Base-by-base conservation (phyloP, 306 rosid genomes). In the Pyrus betulifolia region DNA sequence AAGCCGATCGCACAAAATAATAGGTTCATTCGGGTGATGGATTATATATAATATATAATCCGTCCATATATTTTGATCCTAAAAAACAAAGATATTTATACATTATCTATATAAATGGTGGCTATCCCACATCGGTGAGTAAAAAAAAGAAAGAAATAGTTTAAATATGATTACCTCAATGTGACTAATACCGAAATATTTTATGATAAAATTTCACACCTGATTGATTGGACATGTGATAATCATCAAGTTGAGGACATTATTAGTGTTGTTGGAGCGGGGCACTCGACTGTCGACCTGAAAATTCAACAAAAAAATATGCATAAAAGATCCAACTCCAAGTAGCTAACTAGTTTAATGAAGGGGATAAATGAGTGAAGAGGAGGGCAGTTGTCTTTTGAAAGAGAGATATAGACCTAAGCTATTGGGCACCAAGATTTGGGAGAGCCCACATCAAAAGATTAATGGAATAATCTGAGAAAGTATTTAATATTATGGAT, bases 371-470 rank as follows among this genome's bases (percentile, higher is more conserved):
- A 76, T 75, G 70, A 69, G 80, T 54, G 80, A 61, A 69, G 12
- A 25, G 8, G 44, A 40, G 60, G 18, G 66, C 69, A 76, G 42
- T 67, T 85, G 76, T 71, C 74, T 64, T 33, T 31, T 4, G 46
- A 66, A 67, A 77, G 80, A 71, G 85, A 73, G 87, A 84, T 72
- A 68, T 44, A 77, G 77, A 71, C 44, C 67, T 67, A 84, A 70
- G 78, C 82, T 77, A 86, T 89, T 89, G 91, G 92, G 80, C 88
- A 84, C 80, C 88, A 52, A 57, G 93, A 91, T 87, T 85, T 84
- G 87, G 81, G 82, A 85, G 88, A 87, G 84, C 80, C 89, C 84
- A 85, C 89, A 82, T 79, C 49, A 38, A 82, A 76, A 74, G 81
- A 78, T 85, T 63, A 81, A 78, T 67, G 83, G 91, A 78, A 86